phyloP scores from a whole-genome alignment of 139 green algal genomes.

The Micromonas commoda region DNA sequence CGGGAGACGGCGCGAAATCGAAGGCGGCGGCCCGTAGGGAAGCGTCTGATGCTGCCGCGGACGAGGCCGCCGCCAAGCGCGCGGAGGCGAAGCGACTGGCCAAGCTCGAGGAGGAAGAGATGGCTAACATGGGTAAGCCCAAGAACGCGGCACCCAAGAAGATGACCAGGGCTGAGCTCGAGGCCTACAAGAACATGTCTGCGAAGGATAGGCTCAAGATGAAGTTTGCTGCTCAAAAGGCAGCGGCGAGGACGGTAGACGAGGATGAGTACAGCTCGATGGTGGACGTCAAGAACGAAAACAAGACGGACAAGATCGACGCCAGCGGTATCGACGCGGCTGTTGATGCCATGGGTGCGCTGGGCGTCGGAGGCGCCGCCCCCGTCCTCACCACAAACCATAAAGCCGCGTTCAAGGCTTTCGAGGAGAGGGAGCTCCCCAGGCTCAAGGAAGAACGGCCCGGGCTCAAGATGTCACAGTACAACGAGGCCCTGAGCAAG shows the following conservation, averaged over 20 bases:
- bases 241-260: not conserved
- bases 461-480: constrained; percentile 9
- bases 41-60: not conserved
- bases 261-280: not conserved
- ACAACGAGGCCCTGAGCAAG: constrained; percentile 10
- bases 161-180: not conserved
- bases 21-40: not conserved
- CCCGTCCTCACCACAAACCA: not conserved
- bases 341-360: not conserved
- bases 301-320: not conserved
- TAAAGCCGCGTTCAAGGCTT: constrained; percentile 9
- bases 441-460: constrained; percentile 2
- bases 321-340: not conserved
- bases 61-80: not conserved
- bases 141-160: not conserved
- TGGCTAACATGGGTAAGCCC: not conserved
- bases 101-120: constrained; percentile 8
- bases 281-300: not conserved
- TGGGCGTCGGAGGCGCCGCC: not conserved
- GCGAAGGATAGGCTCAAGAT: not conserved
- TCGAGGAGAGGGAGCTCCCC: constrained; percentile 2
- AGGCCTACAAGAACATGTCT: not conserved
- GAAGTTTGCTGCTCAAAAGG: constrained; percentile 10
- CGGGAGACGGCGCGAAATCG: not conserved
- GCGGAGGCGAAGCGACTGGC: not conserved